Evolutionary conservation across 352 stramenopile genomes (phyloP), one percentile per base, ranked within the genome.

Genomic region (Pythium dissimile): DNA sequence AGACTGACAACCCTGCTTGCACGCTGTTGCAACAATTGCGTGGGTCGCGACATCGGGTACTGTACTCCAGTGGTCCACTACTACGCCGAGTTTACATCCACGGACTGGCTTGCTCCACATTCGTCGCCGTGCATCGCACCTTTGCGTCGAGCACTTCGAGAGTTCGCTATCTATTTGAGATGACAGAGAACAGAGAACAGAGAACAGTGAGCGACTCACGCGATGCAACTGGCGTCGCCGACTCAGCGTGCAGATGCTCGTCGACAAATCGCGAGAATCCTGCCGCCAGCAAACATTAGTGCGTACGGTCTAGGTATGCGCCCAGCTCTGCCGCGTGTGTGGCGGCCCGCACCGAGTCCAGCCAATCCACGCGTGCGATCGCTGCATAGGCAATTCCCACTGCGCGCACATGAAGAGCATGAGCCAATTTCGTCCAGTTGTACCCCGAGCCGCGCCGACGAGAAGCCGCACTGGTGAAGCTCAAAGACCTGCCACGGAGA

Each of bases 261-360:
- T 81, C 11, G 59, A 71, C 37, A 65, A 64, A 23, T 60, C 50
- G 9, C 54, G 20, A n/a, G 73, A 1, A 78, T 86, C 47, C 59
- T 72, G n/a, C 63, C 66, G 7, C 76, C 60, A 18, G 55, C 45
- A 11, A 83, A 84, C 62, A 60, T 50, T 66, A 62, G n/a, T 88
- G 78, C 57, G 78, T 71, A 15, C 83, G 75, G 53, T 88, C 75
- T 30, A 74, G 74, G 45, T 71, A 24, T 5, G 56, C 49, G 62
- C 67, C 16, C 73, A 80, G 34, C 66, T 64, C 23, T 88, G 78
- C 50, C 57, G 77, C 41, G 50, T 88, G 21, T 88, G 78, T 38
- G 73, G 73, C 9, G n/a, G n/a, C n/a, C n/a, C n/a, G n/a, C n/a
- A n/a, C n/a, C n/a, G n/a, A n/a, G 21, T 71, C n/a, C 45, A 67